Base-by-base conservation (phyloP, 768 basidiomycete species). In the Xerocomellus dryophilus region DNA sequence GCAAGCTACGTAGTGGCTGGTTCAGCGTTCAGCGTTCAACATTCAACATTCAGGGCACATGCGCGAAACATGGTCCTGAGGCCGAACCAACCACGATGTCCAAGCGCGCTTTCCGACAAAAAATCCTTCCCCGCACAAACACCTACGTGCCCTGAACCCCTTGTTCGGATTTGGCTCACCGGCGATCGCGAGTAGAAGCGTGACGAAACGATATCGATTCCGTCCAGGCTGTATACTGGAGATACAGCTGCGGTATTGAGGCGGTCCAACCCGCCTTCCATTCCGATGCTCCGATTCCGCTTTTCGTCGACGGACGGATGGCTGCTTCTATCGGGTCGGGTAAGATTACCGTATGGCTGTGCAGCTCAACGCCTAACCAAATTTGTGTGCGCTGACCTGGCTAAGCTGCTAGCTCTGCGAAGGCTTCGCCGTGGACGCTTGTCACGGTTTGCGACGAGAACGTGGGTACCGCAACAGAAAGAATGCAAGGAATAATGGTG, bases 241-340 rank as follows among this genome's bases (percentile, higher is more conserved):
- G 38, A 29, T 42, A 7, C 9, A 17, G 9, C 12, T 35, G 57
- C 49, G 57, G 45, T 41, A 11, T 45, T 58, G 29, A 25, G 7
- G 57, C 57, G 57, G 57, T 50, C 40, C 39, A 51, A 18, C 18
- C 32, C n/a, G 15, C 12, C 47, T 36, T 51, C 43, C 43, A 20
- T 58, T 51, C 56, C 35, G 34, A 36, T 21, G 25, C 20, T 50
- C 25, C 40, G 27, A 42, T 34, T 43, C 57, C 57, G 50, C 38
- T 34, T 53, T 47, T 59, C 57, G 51, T 59, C 58, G 58, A 54
- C 12, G 39, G 25, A 14, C 57, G 57, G 57, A 43, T 39, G 29
- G 45, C 7, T 5, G 32, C 15, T 45, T 44, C 47, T 45, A 7
- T 39, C 47, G 31, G 47, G 20, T 39, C 38, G 2, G 38, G 18